Percentiles rank a stretch among this genome's conserved stretches.
Evolutionary conservation across 2,329 filamentous ascomycete genomes (phyloP).

Genomic region (Alternaria sp.): DNA sequence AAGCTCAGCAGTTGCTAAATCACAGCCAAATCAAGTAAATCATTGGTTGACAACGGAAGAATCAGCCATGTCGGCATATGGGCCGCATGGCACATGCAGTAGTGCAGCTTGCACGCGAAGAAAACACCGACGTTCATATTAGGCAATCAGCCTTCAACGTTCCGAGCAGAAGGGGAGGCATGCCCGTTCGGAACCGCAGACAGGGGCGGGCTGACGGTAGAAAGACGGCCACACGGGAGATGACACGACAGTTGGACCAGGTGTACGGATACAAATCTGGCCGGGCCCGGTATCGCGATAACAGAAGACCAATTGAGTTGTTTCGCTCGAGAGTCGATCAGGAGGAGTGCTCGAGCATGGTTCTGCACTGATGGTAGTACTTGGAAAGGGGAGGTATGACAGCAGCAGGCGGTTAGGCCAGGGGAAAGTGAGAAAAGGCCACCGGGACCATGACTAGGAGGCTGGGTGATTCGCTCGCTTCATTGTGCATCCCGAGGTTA

Average conservation of each 20-base stretch:
- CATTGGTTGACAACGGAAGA: neutral
- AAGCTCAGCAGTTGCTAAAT: neutral
- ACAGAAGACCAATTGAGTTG: conserved; percentile 3
- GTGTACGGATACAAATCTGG: conserved; percentile 17
- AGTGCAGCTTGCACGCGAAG: neutral
- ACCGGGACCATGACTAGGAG: conserved; percentile 20
- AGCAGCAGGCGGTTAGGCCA: conserved; percentile 30
- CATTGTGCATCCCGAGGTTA: conserved; percentile 22
- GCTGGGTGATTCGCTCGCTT: conserved; percentile 32
- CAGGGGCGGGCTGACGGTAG: conserved; percentile 12
- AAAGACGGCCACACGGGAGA: conserved; percentile 20
- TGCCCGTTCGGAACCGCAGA: conserved; percentile 3
- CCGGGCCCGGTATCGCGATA: conserved; percentile 1
- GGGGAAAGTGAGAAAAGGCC: conserved; percentile 18
- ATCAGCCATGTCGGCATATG: neutral
- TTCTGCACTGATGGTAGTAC: conserved; percentile 12
- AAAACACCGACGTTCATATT: neutral
- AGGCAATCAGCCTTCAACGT: neutral
- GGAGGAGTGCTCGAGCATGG: conserved; percentile 1
- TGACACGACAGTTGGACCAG: conserved; percentile 17
- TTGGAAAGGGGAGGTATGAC: conserved; percentile 24
- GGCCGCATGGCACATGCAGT: neutral
- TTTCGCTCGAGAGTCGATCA: neutral
- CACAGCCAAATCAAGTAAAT: neutral
- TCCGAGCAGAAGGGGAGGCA: conserved; percentile 9